These are phyloP conservation scores for Tolypocladium album DNA, from an alignment of 2,329 filamentous ascomycete species.

Conservation along the genomic window DNA sequence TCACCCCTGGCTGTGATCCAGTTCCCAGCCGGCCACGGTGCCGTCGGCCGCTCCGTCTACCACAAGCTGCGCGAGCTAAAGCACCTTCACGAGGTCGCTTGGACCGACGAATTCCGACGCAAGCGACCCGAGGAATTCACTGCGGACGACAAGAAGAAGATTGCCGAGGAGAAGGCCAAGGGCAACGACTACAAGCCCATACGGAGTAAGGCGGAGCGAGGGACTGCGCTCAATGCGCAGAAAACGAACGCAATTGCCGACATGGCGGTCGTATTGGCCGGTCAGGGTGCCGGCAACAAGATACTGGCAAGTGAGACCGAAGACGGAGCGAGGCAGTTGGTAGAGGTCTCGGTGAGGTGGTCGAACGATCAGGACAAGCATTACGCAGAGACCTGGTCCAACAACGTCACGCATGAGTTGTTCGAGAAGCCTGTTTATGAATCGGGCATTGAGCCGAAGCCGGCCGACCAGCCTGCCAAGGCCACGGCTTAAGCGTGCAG, in stretches of 20 bases:
- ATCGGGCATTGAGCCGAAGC: neutral
- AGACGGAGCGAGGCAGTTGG: slow-evolving; percentile 15
- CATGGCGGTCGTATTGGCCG: slow-evolving; percentile 46
- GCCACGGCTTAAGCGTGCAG: neutral
- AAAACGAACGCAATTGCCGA: slow-evolving; percentile 53
- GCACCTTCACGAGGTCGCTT: slow-evolving; percentile 50
- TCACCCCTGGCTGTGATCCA: slow-evolving; percentile 47
- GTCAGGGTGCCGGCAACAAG: slow-evolving; percentile 39
- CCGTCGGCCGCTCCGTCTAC: slow-evolving; percentile 47
- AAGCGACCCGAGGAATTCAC: slow-evolving; percentile 24
- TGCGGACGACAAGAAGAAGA: slow-evolving; percentile 21
- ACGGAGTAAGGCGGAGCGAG: slow-evolving; percentile 33
- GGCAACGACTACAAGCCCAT: slow-evolving; percentile 20
- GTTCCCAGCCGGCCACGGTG: slow-evolving; percentile 40
- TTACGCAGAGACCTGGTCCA: slow-evolving; percentile 37
- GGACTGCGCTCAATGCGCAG: slow-evolving; percentile 45
- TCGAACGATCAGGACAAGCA: slow-evolving; percentile 33
- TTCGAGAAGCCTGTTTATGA: slow-evolving; percentile 16
- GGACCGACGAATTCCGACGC: slow-evolving; percentile 38
- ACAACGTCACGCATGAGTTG: slow-evolving; percentile 40
- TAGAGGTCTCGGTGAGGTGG: slow-evolving; percentile 41
- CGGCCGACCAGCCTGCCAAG: slow-evolving; percentile 1
- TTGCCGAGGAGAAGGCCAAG: slow-evolving; percentile 16
- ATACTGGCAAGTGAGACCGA: slow-evolving; percentile 18
- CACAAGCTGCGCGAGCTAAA: slow-evolving; percentile 56